Evolutionary conservation across 2,329 filamentous ascomycete genomes (phyloP).

Genomic region (Emergomyces orientalis): DNA sequence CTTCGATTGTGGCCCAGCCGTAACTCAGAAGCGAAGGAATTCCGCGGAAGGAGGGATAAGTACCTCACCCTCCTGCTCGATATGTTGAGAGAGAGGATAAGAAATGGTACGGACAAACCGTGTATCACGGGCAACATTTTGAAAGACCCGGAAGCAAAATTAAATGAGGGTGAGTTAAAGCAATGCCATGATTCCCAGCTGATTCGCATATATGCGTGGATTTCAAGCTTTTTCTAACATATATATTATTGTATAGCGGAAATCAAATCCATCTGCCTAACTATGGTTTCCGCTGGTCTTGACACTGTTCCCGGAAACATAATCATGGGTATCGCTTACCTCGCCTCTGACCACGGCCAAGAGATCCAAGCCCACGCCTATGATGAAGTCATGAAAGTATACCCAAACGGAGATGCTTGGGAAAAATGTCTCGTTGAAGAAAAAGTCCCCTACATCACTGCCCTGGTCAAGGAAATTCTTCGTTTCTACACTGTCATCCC

Average conservation of each 20-base stretch:
- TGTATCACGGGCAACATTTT: constrained; percentile 63
- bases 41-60: constrained; percentile 57
- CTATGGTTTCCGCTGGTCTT: constrained; percentile 71
- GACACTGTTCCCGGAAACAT: constrained; percentile 74
- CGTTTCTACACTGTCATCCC: constrained; percentile 74
- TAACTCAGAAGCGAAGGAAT: constrained; percentile 55
- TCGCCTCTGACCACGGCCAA: constrained; percentile 59
- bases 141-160: constrained; percentile 58
- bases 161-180: constrained; percentile 50
- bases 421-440: constrained; percentile 62
- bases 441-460: constrained; percentile 66
- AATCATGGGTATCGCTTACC: constrained; percentile 68
- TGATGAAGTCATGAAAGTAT: constrained; percentile 59
- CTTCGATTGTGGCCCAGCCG: constrained; percentile 55
- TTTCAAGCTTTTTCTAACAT: constrained; percentile 32
- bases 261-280: constrained; percentile 70
- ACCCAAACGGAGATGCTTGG: constrained; percentile 69
- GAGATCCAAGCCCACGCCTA: constrained; percentile 61
- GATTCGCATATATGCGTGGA: constrained; percentile 18
- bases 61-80: constrained; percentile 53
- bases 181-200: background rate
- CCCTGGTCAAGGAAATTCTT: constrained; percentile 67
- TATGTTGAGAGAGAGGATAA: constrained; percentile 53
- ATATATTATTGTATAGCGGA: constrained; percentile 47
- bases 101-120: constrained; percentile 54